phyloP scores from a whole-genome alignment of 768 basidiomycete genomes.

The Leccinum uliginosum region DNA sequence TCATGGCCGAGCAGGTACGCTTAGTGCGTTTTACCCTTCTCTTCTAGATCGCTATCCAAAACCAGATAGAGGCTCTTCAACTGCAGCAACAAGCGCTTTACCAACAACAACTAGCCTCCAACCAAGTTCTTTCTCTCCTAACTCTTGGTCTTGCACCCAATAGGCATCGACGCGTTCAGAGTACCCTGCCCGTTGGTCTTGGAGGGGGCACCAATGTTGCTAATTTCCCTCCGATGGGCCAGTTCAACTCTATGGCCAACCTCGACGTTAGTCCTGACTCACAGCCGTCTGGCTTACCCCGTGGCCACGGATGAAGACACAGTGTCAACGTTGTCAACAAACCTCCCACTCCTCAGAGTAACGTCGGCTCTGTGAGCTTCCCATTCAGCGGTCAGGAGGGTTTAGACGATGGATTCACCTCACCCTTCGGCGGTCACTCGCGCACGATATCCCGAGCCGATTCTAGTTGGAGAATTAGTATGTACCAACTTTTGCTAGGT shows the following conservation, averaged over 20 bases:
- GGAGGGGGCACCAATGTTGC: constrained; percentile 38
- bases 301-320: constrained; percentile 84
- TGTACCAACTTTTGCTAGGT: constrained; percentile 28
- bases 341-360: constrained; percentile 40
- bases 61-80: constrained; percentile 84
- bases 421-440: constrained; percentile 64
- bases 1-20: constrained; percentile 93
- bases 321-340: constrained; percentile 92
- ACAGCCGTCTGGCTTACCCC: constrained; percentile 62
- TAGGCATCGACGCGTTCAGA: constrained; percentile 84
- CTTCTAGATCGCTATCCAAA: constrained; percentile 78
- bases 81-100: constrained; percentile 89
- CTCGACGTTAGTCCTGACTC: constrained; percentile 59
- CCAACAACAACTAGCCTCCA: constrained; percentile 86
- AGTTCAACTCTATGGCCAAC: constrained; percentile 54
- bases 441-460: constrained; percentile 73
- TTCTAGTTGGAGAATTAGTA: constrained; percentile 87
- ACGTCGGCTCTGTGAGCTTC: constrained; percentile 47
- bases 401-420: constrained; percentile 78
- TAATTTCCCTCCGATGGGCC: constrained; percentile 47
- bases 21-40: constrained; percentile 1
- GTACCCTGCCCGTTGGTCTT: constrained; percentile 65
- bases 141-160: constrained; percentile 68
- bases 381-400: constrained; percentile 54
- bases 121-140: constrained; percentile 77